These are phyloP conservation scores for Phalaenopsis hybrid DNA, from an alignment of 116 monocot genomes.

Conservation along the genomic window DNA sequence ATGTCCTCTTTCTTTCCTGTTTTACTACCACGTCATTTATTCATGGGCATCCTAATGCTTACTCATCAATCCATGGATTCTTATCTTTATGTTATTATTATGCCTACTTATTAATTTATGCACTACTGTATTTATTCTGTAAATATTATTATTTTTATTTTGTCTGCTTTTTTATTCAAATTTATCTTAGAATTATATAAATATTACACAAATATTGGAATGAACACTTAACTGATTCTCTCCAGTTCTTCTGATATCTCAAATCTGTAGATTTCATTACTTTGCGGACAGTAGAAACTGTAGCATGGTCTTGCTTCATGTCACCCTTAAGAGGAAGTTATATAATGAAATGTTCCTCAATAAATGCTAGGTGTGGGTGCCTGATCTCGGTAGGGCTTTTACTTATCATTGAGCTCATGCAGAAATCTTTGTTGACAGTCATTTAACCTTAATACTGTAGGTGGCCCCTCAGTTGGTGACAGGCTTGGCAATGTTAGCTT, in stretches of 20 bases:
- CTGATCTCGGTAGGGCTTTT: background rate
- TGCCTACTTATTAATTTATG: too few relatives aligned
- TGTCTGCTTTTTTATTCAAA: too few relatives aligned
- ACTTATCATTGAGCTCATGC: background rate
- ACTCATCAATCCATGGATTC: too few relatives aligned
- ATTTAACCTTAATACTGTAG: background rate
- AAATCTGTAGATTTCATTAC: background rate
- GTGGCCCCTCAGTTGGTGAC: background rate
- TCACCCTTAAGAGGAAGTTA: background rate
- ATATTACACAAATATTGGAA: too few relatives aligned
- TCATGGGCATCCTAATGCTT: too few relatives aligned
- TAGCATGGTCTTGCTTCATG: background rate
- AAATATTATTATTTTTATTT: too few relatives aligned
- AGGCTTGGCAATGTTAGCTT: background rate
- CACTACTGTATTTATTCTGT: too few relatives aligned
- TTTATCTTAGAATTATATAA: too few relatives aligned
- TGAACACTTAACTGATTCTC: too few relatives aligned
- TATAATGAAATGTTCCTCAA: background rate
- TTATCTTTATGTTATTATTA: too few relatives aligned
- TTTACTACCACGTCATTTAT: too few relatives aligned
- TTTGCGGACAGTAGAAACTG: background rate
- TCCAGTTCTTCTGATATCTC: background rate
- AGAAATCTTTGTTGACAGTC: background rate
- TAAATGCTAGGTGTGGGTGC: background rate
- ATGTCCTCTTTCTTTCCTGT: too few relatives aligned